Conservation (phyloP, 345 rosid species). For the Pugionium cornutum region DNA sequence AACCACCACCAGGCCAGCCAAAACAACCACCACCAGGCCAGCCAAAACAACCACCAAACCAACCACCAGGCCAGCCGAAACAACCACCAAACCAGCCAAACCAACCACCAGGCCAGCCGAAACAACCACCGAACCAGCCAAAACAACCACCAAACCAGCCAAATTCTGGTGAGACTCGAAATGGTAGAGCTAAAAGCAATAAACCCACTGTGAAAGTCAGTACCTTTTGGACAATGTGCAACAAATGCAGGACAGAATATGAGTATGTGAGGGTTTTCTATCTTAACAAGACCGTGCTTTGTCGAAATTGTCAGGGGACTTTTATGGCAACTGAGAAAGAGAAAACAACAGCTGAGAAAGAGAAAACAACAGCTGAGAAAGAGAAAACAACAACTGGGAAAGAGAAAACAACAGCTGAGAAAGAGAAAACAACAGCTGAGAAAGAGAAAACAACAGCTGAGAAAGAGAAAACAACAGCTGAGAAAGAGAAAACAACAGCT, state of each 20-base stretch:
- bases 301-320: constrained; percentile 66
- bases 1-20: neutral
- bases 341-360: constrained; percentile 45
- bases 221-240: constrained; percentile 86
- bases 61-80: neutral
- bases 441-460: constrained; percentile 49
- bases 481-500: constrained; percentile 53
- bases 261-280: constrained; percentile 66
- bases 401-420: constrained; percentile 46
- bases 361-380: constrained; percentile 44
- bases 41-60: neutral
- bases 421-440: constrained; percentile 47
- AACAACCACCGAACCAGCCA: neutral
- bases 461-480: constrained; percentile 40
- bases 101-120: neutral
- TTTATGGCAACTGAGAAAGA: constrained; percentile 68
- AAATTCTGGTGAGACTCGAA: constrained; percentile 16
- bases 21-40: constrained; percentile 11
- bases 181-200: constrained; percentile 34
- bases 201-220: constrained; percentile 34
- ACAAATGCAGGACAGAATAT: constrained; percentile 62
- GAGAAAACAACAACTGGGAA: constrained; percentile 49
- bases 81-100: neutral
- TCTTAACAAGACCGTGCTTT: constrained; percentile 66
- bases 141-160: constrained; percentile 17